phyloP scores from a whole-genome alignment of 768 basidiomycete species.

The Boletus rubropictus region DNA sequence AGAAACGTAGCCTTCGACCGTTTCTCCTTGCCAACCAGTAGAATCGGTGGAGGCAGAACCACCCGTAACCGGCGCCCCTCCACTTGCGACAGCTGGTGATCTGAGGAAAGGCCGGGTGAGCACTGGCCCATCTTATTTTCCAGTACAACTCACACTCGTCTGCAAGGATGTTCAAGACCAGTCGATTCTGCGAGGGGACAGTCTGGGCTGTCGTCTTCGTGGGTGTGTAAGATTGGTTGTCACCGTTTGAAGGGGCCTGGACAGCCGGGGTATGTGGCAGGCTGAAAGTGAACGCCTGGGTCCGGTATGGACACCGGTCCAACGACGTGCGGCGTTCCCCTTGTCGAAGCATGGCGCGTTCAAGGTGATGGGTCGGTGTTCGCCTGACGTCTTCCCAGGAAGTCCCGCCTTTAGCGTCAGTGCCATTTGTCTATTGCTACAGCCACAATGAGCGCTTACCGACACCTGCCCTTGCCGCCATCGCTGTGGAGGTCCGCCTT shows the following conservation, averaged over 20 bases:
- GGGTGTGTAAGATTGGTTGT: background rate
- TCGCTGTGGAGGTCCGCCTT: background rate
- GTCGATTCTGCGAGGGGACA: background rate
- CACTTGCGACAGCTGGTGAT: background rate
- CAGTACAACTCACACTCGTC: conserved; percentile 1
- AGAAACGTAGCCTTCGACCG: conserved; percentile 1
- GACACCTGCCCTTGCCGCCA: background rate
- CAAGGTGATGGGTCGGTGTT: background rate
- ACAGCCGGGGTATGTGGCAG: background rate
- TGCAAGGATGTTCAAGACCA: background rate
- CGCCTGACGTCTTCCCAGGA: background rate
- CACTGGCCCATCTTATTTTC: background rate
- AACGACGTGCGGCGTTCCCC: background rate
- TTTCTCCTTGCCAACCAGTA: background rate
- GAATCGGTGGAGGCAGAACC: background rate
- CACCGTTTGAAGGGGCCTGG: background rate
- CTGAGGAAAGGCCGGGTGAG: conserved; percentile 4
- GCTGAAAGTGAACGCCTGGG: background rate
- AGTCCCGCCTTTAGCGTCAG: background rate
- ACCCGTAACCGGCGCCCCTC: background rate
- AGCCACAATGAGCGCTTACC: conserved; percentile 7
- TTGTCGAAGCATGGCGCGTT: background rate
- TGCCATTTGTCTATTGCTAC: background rate
- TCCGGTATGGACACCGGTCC: background rate
- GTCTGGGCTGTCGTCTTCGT: background rate